Conservation (phyloP, 495 filamentous ascomycete genomes). For the Lasiosphaeria ovina region DNA sequence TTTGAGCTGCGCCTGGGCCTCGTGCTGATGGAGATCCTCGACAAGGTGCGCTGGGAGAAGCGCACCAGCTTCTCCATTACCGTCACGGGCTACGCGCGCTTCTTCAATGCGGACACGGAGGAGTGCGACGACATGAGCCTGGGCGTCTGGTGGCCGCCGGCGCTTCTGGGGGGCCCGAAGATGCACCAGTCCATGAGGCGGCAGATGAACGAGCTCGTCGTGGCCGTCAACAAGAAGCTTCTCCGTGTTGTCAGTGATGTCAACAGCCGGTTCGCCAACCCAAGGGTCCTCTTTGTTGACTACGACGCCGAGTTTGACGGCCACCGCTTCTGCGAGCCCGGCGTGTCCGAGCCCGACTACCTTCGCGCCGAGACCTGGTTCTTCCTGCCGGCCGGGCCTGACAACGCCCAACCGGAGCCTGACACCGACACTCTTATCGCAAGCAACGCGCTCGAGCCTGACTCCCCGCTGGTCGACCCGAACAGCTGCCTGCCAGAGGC, state of each 20-base stretch:
- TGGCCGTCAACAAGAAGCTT: constrained; percentile 38
- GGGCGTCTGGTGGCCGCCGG: constrained; percentile 39
- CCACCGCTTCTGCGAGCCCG: constrained; percentile 49
- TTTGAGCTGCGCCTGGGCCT: constrained; percentile 26
- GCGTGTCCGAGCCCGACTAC: constrained; percentile 43
- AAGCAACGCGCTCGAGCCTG: constrained; percentile 14
- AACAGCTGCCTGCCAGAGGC: constrained; percentile 29
- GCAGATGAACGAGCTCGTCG: constrained; percentile 40
- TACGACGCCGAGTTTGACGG: constrained; percentile 41
- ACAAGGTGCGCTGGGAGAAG: constrained; percentile 39
- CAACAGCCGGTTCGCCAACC: constrained; percentile 29
- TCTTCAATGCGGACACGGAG: constrained; percentile 48
- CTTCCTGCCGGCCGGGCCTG: constrained; percentile 43
- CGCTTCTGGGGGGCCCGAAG: constrained; percentile 21
- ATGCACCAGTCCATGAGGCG: constrained; percentile 32
- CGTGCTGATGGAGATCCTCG: constrained; percentile 40
- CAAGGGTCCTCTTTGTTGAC: constrained; percentile 44
- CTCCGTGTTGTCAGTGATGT: constrained; percentile 24
- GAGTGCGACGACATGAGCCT: constrained; percentile 41
- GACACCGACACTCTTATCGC: constrained; percentile 11
- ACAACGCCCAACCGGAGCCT: constrained; percentile 23
- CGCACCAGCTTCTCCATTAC: constrained; percentile 37
- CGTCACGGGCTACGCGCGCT: constrained; percentile 47
- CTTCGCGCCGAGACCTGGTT: constrained; percentile 45
- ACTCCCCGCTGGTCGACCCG: constrained; percentile 33